Conservation (phyloP, 331 rosid genomes). For the Erythrophleum ivorense region DNA sequence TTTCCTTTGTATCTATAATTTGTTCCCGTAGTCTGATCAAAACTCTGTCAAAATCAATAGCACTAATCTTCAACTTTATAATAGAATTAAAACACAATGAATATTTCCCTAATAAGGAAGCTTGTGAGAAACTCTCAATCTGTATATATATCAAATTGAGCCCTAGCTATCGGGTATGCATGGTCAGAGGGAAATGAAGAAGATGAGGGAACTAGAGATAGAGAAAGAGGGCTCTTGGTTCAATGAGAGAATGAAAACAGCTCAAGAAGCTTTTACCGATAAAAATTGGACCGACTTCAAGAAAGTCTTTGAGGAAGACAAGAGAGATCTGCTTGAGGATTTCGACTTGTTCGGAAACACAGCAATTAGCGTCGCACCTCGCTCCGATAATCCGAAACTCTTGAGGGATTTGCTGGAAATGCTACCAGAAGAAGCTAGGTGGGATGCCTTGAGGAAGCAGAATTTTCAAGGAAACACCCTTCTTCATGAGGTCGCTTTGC, state of each 20-base stretch:
- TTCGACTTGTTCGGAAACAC: neutral
- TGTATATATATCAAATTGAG: too few species aligned
- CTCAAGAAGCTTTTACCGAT: neutral
- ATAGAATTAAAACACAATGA: too few species aligned
- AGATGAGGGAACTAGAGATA: neutral
- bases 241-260: neutral
- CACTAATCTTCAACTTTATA: too few species aligned
- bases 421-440: neutral
- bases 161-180: too few species aligned
- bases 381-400: slow-evolving; percentile 15
- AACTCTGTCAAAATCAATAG: too few species aligned
- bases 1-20: too few species aligned
- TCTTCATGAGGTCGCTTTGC: too few species aligned
- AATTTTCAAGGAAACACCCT: too few species aligned
- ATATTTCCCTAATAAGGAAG: too few species aligned
- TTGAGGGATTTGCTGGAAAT: slow-evolving; percentile 7
- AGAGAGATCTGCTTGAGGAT: neutral
- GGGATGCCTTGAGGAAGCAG: too few species aligned
- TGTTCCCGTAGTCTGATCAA: too few species aligned
- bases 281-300: neutral
- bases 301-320: neutral
- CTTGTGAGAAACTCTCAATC: too few species aligned
- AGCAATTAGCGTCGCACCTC: slow-evolving; percentile 25
- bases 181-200: neutral
- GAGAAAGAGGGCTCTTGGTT: neutral